Base-by-base conservation (phyloP, 805 yeast species). In the Kodamaea jinghongensis region DNA sequence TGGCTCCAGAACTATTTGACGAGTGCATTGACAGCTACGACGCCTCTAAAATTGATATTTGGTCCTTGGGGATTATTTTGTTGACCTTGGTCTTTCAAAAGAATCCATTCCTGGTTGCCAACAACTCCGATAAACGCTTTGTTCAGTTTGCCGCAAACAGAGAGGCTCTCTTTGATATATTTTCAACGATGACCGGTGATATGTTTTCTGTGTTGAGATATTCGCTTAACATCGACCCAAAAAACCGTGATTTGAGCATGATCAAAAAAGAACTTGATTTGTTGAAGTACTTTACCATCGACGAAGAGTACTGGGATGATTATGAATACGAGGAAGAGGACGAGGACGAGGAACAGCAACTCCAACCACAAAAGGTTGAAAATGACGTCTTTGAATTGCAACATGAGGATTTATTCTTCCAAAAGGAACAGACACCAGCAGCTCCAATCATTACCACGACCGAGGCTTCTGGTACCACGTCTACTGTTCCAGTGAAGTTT, bases 1-100 rank as follows among this genome's bases (percentile, higher is more conserved):
- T 89, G 97, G 95, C 96, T 0, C 97, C 97, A 1, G 97, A 89
- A 56, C 64, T 88, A 42, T 82, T 88, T 55, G 95, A 88, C 39
- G 49, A 60, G 10, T 64, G 65, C 29, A 63, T 78, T 35, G 77
- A 76, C 26, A 67, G 72, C 31, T 90, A 89, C 58, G 84, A 83
- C 51, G 87, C 96, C 6, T 79, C 81, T 14, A 83, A 85, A 60
- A 83, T 85, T 36, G 96, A 89, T 63, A 70, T 89, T 35, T 89
- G 97, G 97, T 81, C 96, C 0, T 64, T 86, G 44, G 97, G 96
- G 20, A 80, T 89, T 43, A 86, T 88, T 32, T 69, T 89, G 42
- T 66, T 89, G 52, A 89, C 91, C 50, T 71, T 86, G 40, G 84
- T 89, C n/a, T 89, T 89, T 66, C 93, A 85, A 38, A 83, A 87